Conservation (phyloP, 257 asterid genomes). For the Asclepias syriaca region DNA sequence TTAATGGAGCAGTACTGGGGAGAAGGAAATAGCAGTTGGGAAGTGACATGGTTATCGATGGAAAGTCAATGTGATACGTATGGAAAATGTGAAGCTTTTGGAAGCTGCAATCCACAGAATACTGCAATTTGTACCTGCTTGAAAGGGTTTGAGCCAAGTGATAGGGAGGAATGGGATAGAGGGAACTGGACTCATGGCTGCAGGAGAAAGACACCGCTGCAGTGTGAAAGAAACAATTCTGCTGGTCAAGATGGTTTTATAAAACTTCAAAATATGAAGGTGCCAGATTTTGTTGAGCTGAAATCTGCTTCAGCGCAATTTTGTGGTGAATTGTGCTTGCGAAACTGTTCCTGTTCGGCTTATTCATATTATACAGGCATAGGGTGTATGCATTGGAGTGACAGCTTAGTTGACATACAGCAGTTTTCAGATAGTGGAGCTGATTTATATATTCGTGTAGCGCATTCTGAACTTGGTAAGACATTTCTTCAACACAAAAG, state of each 20-base stretch:
- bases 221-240: slow-evolving; percentile 26
- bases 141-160: slow-evolving; percentile 38
- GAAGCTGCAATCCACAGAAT: slow-evolving; percentile 34
- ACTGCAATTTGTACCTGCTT: slow-evolving; percentile 49
- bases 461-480: slow-evolving; percentile 42
- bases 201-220: slow-evolving; percentile 28
- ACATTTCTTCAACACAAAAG: neutral
- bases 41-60: neutral
- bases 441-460: slow-evolving; percentile 42
- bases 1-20: neutral
- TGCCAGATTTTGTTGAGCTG: slow-evolving; percentile 33
- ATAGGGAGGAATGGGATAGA: slow-evolving; percentile 35
- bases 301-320: slow-evolving; percentile 15
- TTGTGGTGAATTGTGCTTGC: slow-evolving; percentile 39
- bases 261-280: slow-evolving; percentile 28
- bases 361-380: slow-evolving; percentile 19
- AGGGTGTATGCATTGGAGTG: slow-evolving; percentile 27
- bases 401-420: slow-evolving; percentile 34
- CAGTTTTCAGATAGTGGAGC: slow-evolving; percentile 30
- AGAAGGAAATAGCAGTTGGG: slow-evolving; percentile 6
- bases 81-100: slow-evolving; percentile 45
- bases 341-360: slow-evolving; percentile 23
- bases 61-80: slow-evolving; percentile 5
- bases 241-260: slow-evolving; percentile 33
- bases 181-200: slow-evolving; percentile 60